Evolutionary conservation across 163 green algal species (phyloP), one percentile per base, ranked within the genome.

Genomic region (Scenedesmus sp.): DNA sequence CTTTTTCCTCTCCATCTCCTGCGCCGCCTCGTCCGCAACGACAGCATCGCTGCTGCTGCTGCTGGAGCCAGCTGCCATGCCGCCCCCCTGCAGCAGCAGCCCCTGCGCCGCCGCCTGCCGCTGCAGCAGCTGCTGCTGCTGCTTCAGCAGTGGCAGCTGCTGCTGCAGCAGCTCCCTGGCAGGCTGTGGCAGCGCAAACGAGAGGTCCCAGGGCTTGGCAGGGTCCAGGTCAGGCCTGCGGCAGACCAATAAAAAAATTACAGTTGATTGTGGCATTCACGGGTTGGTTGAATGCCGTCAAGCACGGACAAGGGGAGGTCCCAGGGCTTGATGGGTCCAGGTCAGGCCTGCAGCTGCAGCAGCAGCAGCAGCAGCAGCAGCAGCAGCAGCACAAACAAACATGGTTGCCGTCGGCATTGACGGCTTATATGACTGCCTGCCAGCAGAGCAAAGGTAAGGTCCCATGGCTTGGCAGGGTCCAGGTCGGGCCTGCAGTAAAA

Each of bases 61-160:
- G 73, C 57, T 57, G 70, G 12, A 3, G 4, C 70, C 70, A 52
- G 23, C 60, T 66, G 84, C 60, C 16, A n/a, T 62, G 46, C 77
- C 46, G 16, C 84, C 9, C 1, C 0, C 59, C 20, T 64, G 23
- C 56, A 88, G n/a, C 83, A 60, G 82, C 10, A 88, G 34, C 56
- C 84, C 84, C 16, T 81, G 60, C 52, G 85, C 85, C 67, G 85
- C 85, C 55, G 57, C 57, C 87, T 59, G 55, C 74, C 87, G 73
- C 74, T 82, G 87, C 10, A 86, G 57, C 57, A 79, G 74, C 77
- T 62, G 74, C 87, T 91, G 76, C 74, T 91, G 73, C 9, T 86
- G 2, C 5, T 77, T 46, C 20, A 79, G 26, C 55, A 54, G 57
- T 20, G 87, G 87, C 76, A 91, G 74, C 55, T 76, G n/a, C 52